Percentiles rank a stretch among this genome's conserved stretches.
Evolutionary conservation across 148 eudicot genomes (phyloP).

Genomic region (Simmondsia chinensis): DNA sequence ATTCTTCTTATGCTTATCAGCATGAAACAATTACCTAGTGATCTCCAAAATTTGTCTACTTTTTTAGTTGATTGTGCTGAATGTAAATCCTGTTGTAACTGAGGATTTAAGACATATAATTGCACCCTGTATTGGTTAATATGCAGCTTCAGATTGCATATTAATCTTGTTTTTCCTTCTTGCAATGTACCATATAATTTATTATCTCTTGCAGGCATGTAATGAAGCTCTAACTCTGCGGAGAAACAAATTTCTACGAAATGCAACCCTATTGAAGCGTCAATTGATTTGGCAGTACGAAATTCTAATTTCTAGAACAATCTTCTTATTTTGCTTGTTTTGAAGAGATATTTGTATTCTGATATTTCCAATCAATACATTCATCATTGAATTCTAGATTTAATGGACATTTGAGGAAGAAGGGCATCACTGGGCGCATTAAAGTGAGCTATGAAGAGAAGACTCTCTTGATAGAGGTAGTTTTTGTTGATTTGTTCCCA

Average conservation of each 20-base stretch:
- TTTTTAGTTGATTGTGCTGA: no score
- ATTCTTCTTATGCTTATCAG: no score
- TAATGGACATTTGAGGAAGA: slow-evolving; percentile 75
- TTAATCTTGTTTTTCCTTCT: background rate
- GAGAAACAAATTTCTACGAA: slow-evolving; percentile 52
- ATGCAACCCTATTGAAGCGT: slow-evolving; percentile 59
- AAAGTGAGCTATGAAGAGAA: slow-evolving; percentile 60
- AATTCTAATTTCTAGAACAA: slow-evolving; percentile 3
- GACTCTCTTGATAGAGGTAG: slow-evolving; percentile 80
- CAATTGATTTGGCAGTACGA: slow-evolving; percentile 84
- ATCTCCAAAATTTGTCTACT: no score
- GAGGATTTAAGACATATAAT: no score
- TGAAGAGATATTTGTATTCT: background rate
- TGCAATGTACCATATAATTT: background rate
- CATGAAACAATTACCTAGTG: no score
- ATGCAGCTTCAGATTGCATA: no score
- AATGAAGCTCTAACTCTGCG: slow-evolving; percentile 51
- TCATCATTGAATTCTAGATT: slow-evolving; percentile 34
- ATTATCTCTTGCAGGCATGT: slow-evolving; percentile 39
- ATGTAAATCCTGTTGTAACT: no score
- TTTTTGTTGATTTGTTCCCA: slow-evolving; percentile 2
- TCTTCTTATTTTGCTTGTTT: background rate
- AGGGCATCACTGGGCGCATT: slow-evolving; percentile 84
- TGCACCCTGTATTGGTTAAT: no score
- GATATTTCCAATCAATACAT: no score